Percentiles rank a stretch among this genome's conserved stretches.
Conservation (phyloP, 441 rosid genomes). For the Populus trichocarpa region DNA sequence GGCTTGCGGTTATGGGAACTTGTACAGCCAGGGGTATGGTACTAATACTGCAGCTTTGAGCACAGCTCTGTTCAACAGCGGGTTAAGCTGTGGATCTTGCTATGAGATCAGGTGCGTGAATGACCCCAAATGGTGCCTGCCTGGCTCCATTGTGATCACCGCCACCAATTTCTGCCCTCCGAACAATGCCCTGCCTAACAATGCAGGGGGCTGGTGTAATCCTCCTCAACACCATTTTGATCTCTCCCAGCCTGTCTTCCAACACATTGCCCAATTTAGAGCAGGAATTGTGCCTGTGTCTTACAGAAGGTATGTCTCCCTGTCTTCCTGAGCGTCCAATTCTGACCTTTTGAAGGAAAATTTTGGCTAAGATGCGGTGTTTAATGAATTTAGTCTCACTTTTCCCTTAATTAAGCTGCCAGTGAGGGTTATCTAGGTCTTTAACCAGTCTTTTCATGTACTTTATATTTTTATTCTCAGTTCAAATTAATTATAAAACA, state of each 20-base stretch:
- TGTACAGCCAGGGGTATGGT: conserved; percentile 74
- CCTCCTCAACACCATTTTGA: conserved; percentile 49
- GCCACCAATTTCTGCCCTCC: conserved; percentile 68
- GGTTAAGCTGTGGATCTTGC: conserved; percentile 71
- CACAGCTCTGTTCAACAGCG: conserved; percentile 69
- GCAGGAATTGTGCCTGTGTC: conserved; percentile 54
- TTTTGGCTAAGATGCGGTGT: no score
- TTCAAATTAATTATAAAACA: background rate
- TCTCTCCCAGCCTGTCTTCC: conserved; percentile 52
- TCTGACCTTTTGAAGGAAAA: background rate
- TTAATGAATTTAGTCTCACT: no score
- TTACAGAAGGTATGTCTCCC: conserved; percentile 35
- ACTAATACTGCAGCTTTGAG: conserved; percentile 74
- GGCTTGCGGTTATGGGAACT: conserved; percentile 76
- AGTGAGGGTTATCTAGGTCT: background rate
- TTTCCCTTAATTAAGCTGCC: background rate
- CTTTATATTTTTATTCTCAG: background rate
- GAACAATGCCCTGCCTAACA: conserved; percentile 38
- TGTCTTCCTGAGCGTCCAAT: background rate
- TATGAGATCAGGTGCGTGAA: conserved; percentile 60
- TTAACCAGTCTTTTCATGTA: background rate
- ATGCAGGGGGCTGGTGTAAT: conserved; percentile 57
- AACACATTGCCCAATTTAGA: conserved; percentile 46
- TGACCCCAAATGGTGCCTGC: conserved; percentile 59
- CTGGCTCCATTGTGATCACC: conserved; percentile 55